phyloP scores from a whole-genome alignment of 805 yeast species.

The Hanseniaspora thailandica region DNA sequence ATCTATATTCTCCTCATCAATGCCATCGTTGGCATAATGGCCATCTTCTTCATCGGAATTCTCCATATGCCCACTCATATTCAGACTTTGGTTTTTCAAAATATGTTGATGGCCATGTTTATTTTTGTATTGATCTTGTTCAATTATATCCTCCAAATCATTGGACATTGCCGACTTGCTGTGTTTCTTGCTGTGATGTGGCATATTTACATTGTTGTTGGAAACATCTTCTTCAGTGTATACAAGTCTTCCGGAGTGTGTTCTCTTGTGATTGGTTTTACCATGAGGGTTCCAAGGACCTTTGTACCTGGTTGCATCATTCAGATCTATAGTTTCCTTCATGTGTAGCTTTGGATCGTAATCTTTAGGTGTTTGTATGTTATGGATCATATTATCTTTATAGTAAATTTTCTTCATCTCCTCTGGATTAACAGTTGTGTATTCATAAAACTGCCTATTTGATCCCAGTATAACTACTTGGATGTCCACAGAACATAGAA shows the following conservation, averaged over 20 bases:
- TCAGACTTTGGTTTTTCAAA: neutral
- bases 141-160: constrained; percentile 12
- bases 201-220: neutral
- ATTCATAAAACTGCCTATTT: constrained; percentile 75
- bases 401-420: constrained; percentile 36
- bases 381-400: constrained; percentile 34
- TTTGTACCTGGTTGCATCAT: constrained; percentile 14
- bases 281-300: constrained; percentile 13
- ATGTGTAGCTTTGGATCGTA: constrained; percentile 47
- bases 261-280: constrained; percentile 15
- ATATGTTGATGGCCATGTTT: constrained; percentile 1
- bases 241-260: constrained; percentile 14
- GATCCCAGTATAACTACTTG: constrained; percentile 81
- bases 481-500: constrained; percentile 82
- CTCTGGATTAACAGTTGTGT: constrained; percentile 55
- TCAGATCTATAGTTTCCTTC: constrained; percentile 20
- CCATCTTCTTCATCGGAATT: constrained; percentile 13
- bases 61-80: neutral
- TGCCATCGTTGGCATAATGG: neutral
- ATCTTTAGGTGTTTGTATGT: constrained; percentile 51
- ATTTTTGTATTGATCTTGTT: constrained; percentile 5
- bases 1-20: neutral
- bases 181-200: neutral
- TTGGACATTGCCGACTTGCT: neutral
- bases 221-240: constrained; percentile 1